Conservation (phyloP, 2,329 filamentous ascomycete species). For the Diaporthe batatas region DNA sequence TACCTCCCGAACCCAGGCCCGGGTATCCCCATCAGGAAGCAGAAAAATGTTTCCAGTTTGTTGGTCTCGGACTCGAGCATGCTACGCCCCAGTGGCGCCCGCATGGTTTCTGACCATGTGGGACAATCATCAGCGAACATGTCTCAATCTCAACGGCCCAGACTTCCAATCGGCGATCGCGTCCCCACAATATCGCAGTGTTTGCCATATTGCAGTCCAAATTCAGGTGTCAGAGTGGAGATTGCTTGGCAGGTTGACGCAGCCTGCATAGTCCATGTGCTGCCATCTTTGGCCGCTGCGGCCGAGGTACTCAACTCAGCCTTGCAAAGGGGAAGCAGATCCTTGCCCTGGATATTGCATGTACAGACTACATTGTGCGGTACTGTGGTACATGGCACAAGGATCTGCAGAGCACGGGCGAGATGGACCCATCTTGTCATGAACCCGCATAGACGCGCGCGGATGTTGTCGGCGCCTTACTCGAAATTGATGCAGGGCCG, state of each 20-base stretch:
- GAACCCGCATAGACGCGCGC: conserved; percentile 1
- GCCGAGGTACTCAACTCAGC: conserved; percentile 26
- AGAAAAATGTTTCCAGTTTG: conserved; percentile 25
- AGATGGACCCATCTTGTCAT: not conserved
- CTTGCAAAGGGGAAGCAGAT: not conserved
- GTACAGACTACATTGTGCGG: not conserved
- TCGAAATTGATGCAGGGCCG: conserved; percentile 17
- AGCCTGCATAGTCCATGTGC: conserved; percentile 6
- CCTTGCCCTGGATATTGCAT: not conserved
- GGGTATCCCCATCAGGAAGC: conserved; percentile 28
- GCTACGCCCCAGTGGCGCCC: conserved; percentile 22
- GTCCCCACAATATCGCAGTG: conserved; percentile 7
- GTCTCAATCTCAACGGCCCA: conserved; percentile 18
- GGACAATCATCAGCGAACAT: not conserved
- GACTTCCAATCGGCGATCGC: conserved; percentile 18
- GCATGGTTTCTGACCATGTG: conserved; percentile 13
- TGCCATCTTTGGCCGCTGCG: not conserved
- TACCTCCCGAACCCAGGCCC: conserved; percentile 22
- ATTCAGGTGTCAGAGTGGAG: conserved; percentile 15
- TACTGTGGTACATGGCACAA: not conserved
- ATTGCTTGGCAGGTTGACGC: not conserved
- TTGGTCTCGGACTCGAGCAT: conserved; percentile 8
- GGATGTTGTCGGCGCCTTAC: conserved; percentile 18
- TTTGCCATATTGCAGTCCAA: conserved; percentile 16
- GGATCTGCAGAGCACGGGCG: conserved; percentile 1